Conservation (phyloP, 1,284 basidiomycete species). For the Macrocystidia cucumis region DNA sequence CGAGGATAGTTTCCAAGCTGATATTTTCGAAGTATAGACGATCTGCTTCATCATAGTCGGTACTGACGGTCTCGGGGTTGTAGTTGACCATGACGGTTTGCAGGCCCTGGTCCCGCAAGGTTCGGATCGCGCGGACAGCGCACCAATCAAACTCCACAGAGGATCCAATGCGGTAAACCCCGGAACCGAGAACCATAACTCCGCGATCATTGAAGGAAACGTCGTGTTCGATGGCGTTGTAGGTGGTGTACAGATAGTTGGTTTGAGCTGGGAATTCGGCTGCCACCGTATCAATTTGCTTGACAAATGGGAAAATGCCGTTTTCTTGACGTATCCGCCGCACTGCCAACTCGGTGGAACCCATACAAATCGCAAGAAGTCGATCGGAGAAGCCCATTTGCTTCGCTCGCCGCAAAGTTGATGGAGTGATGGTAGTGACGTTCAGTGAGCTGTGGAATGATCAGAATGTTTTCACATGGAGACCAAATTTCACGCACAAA, state of each 20-base stretch:
- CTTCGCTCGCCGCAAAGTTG: slow-evolving; percentile 80
- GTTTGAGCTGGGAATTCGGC: slow-evolving; percentile 99
- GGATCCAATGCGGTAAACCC: slow-evolving; percentile 97
- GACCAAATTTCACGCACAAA: slow-evolving; percentile 39
- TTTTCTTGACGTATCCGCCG: slow-evolving; percentile 82
- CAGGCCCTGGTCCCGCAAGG: slow-evolving; percentile 88
- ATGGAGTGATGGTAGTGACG: slow-evolving; percentile 59
- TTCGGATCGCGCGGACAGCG: slow-evolving; percentile 94
- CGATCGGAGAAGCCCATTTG: slow-evolving; percentile 96
- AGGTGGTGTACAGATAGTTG: slow-evolving; percentile 98
- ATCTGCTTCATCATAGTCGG: slow-evolving; percentile 99
- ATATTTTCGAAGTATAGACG: slow-evolving; percentile 99
- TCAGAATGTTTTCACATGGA: slow-evolving; percentile 4
- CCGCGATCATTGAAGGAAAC: slow-evolving; percentile 86
- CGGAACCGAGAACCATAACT: slow-evolving; percentile 96
- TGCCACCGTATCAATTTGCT: slow-evolving; percentile 98
- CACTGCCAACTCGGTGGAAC: slow-evolving; percentile 86
- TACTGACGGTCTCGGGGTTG: slow-evolving; percentile 98
- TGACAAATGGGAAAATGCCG: slow-evolving; percentile 86
- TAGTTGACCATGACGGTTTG: slow-evolving; percentile 99
- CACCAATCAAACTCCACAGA: slow-evolving; percentile 99
- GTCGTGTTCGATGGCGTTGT: slow-evolving; percentile 93
- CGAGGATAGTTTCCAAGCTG: slow-evolving; percentile 91
- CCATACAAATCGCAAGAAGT: slow-evolving; percentile 76
- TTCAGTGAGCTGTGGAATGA: slow-evolving; percentile 45